Conservation (phyloP, 2,329 filamentous ascomycete species). For the Coniochaeta sp. region DNA sequence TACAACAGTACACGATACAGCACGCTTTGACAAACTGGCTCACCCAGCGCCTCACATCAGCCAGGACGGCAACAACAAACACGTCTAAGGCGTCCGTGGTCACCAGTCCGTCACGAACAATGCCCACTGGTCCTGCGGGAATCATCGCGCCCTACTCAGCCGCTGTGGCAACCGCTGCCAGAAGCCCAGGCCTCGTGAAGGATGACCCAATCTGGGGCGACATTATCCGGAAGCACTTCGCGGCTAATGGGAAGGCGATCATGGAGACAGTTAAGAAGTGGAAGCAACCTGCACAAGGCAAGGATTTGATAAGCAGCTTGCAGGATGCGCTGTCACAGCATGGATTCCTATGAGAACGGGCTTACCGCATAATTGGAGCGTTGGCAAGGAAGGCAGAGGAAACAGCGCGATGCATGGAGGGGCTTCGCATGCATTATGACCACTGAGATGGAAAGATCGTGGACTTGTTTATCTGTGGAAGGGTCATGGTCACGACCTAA, state of each 20-base stretch:
- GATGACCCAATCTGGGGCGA: constrained; percentile 16
- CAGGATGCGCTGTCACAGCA: neutral
- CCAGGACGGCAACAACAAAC: neutral
- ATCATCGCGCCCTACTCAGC: neutral
- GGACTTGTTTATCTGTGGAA: neutral
- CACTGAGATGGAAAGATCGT: neutral
- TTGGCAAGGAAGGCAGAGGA: neutral
- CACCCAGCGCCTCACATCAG: constrained; percentile 6
- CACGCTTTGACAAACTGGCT: constrained; percentile 22
- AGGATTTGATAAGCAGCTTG: neutral
- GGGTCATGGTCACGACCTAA: neutral
- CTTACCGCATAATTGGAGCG: neutral
- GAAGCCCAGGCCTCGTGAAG: neutral
- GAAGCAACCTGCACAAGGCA: neutral
- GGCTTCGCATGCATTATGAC: neutral
- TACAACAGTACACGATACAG: constrained; percentile 18
- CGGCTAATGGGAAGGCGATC: constrained; percentile 9
- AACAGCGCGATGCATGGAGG: neutral
- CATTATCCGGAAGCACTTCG: constrained; percentile 17
- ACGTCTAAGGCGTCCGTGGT: neutral
- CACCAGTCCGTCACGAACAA: neutral
- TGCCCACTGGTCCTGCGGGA: neutral
- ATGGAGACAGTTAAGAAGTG: constrained; percentile 9
- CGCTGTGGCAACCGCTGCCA: neutral
- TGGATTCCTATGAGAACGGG: constrained; percentile 1